These are phyloP conservation scores for Spatholobus suberectus DNA, from an alignment of 306 rosid species.

Conservation along the genomic window DNA sequence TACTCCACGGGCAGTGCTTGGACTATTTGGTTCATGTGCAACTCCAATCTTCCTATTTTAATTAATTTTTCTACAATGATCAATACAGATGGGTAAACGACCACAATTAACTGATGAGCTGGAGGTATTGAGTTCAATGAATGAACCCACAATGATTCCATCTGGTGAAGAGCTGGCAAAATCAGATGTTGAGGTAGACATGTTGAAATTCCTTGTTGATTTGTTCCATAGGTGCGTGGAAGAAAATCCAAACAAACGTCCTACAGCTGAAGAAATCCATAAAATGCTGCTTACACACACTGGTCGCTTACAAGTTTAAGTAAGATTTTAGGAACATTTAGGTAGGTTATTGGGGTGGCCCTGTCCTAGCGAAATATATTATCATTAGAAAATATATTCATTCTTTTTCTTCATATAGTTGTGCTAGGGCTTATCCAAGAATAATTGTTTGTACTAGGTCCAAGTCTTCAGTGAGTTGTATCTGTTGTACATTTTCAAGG, in stretches of 20 bases:
- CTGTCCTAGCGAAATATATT: constrained; percentile 34
- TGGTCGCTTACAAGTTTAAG: constrained; percentile 39
- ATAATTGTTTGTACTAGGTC: constrained; percentile 42
- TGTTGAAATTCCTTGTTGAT: constrained; percentile 66
- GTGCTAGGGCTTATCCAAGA: constrained; percentile 5
- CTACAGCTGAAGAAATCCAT: constrained; percentile 73
- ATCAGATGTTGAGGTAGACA: constrained; percentile 50
- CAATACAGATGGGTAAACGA: constrained; percentile 63
- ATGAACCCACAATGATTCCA: constrained; percentile 65
- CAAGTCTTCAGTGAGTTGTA: constrained; percentile 33
- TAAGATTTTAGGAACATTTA: constrained; percentile 48
- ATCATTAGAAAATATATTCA: neutral
- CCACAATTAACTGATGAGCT: constrained; percentile 74
- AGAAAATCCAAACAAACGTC: constrained; percentile 74
- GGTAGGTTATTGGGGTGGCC: constrained; percentile 39
- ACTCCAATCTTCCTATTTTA: neutral
- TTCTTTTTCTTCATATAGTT: constrained; percentile 32
- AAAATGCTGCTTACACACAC: constrained; percentile 57
- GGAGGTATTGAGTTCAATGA: constrained; percentile 56
- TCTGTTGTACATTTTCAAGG: constrained; percentile 32
- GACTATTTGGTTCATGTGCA: neutral
- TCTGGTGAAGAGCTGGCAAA: constrained; percentile 57
- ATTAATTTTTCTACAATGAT: constrained; percentile 21
- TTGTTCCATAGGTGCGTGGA: constrained; percentile 73
- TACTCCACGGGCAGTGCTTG: neutral